Evolutionary conservation across 2,329 filamentous ascomycete species (phyloP).

Genomic region (Xylariales sp.): DNA sequence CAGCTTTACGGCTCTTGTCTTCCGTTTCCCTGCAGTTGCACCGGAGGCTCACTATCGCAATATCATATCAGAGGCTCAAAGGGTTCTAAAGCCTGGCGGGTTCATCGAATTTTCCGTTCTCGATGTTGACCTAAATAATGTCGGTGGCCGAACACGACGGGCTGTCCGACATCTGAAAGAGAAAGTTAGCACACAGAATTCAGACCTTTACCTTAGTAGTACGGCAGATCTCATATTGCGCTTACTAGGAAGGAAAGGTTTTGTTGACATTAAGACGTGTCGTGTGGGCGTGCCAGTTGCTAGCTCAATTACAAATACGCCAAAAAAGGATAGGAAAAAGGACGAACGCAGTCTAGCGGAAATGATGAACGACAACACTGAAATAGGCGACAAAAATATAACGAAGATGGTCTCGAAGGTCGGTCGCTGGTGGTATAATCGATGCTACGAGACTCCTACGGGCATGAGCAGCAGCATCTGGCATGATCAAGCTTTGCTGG

Average conservation of each 20-base stretch:
- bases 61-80: constrained; percentile 78
- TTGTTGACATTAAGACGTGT: constrained; percentile 78
- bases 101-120: constrained; percentile 83
- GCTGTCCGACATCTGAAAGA: constrained; percentile 79
- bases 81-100: constrained; percentile 81
- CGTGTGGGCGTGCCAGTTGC: constrained; percentile 82
- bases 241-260: constrained; percentile 75
- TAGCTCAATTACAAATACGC: constrained; percentile 56
- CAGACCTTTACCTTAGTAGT: constrained; percentile 69
- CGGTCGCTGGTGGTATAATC: constrained; percentile 95
- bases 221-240: constrained; percentile 72
- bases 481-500: constrained; percentile 77
- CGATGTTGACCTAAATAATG: constrained; percentile 84
- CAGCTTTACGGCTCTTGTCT: constrained; percentile 80
- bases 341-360: constrained; percentile 72
- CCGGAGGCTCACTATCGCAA: constrained; percentile 76
- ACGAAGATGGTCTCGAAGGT: constrained; percentile 92
- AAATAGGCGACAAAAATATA: constrained; percentile 82
- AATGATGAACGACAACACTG: constrained; percentile 77
- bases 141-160: constrained; percentile 77
- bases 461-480: constrained; percentile 76
- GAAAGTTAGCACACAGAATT: constrained; percentile 70
- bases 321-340: constrained; percentile 50
- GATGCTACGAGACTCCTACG: constrained; percentile 83
- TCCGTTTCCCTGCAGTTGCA: constrained; percentile 78